Conservation (phyloP, 768 basidiomycete species). For the Austroboletus eburneus region DNA sequence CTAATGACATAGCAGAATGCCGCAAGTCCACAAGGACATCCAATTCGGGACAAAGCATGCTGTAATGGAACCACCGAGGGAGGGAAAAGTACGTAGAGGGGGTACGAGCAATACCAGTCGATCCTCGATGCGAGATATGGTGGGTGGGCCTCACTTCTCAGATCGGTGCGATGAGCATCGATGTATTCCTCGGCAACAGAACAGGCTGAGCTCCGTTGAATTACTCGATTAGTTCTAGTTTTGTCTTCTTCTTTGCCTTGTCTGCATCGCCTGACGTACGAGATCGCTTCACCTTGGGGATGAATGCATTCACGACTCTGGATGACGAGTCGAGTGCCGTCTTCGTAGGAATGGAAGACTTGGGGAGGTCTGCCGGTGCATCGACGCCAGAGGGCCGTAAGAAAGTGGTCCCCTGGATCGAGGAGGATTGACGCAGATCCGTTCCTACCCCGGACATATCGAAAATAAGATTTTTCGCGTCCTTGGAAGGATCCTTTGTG, state of each 20-base stretch:
- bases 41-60: slow-evolving; percentile 13
- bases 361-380: slow-evolving; percentile 11
- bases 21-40: slow-evolving; percentile 11
- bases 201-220: slow-evolving; percentile 5
- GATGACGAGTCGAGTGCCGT: slow-evolving; percentile 3
- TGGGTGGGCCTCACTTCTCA: slow-evolving; percentile 10
- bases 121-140: slow-evolving; percentile 16
- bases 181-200: slow-evolving; percentile 15
- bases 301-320: slow-evolving; percentile 6
- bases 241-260: slow-evolving; percentile 25
- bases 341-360: slow-evolving; percentile 5
- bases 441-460: slow-evolving; percentile 46
- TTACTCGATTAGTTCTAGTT: slow-evolving; percentile 23
- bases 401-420: slow-evolving; percentile 13
- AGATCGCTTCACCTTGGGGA: slow-evolving; percentile 21
- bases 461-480: slow-evolving; percentile 44
- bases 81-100: slow-evolving; percentile 10
- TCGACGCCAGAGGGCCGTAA: slow-evolving; percentile 23
- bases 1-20: slow-evolving; percentile 19
- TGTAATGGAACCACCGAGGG: slow-evolving; percentile 20
- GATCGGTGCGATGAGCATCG: slow-evolving; percentile 14
- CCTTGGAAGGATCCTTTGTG: slow-evolving; percentile 28
- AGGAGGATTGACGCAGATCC: slow-evolving; percentile 39
- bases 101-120: slow-evolving; percentile 11
- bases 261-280: slow-evolving; percentile 16